phyloP scores from a whole-genome alignment of 2,329 filamentous ascomycete species.

The Calonectria ilicicola region DNA sequence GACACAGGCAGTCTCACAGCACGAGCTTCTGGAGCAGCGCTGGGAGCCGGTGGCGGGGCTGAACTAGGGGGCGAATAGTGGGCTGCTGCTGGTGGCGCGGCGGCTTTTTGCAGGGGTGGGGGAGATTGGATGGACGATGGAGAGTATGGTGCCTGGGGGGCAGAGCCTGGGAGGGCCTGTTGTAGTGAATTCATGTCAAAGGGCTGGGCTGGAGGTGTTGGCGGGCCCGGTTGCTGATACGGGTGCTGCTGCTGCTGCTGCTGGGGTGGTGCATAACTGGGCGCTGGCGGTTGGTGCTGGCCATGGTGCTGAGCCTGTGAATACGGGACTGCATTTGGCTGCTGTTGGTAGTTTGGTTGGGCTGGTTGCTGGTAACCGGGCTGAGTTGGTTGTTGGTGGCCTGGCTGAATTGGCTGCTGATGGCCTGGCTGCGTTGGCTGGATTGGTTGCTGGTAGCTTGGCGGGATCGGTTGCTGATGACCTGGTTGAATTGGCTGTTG shows the following conservation, averaged over 20 bases:
- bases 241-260: not conserved
- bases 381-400: not conserved
- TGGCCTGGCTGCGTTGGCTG: not conserved
- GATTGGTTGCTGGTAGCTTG: not conserved
- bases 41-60: not conserved
- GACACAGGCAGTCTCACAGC: not conserved
- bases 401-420: not conserved
- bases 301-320: not conserved
- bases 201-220: not conserved
- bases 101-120: not conserved
- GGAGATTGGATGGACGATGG: not conserved
- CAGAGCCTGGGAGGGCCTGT: not conserved
- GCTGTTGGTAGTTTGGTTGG: not conserved
- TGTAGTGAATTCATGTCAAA: conserved; percentile 14
- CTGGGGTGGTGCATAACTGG: not conserved
- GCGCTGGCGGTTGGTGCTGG: not conserved
- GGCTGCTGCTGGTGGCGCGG: not conserved
- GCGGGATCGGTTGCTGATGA: too few relatives aligned
- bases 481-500: not conserved
- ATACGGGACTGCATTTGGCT: not conserved
- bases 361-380: not conserved
- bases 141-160: not conserved
- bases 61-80: not conserved
- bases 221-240: not conserved
- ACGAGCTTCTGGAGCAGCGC: not conserved